Percentiles rank a stretch among this genome's conserved stretches.
phyloP scores from a whole-genome alignment of 306 rosid species.

The Acacia crassicarpa region DNA sequence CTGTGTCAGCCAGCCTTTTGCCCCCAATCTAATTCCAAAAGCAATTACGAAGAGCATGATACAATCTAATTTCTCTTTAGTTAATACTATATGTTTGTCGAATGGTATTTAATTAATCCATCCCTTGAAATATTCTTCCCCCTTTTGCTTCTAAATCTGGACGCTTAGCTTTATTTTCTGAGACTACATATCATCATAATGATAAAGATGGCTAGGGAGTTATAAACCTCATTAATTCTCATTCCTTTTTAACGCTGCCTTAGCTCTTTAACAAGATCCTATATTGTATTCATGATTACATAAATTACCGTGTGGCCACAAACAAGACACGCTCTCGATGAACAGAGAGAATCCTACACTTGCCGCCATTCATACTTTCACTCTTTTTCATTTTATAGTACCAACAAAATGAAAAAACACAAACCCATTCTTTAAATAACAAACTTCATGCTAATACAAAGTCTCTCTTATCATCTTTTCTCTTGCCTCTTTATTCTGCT shows the following conservation, averaged over 20 bases:
- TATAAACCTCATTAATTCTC: neutral
- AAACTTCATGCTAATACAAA: too few species aligned
- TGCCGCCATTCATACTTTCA: neutral
- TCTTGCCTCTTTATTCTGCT: neutral
- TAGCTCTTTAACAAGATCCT: neutral
- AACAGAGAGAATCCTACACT: neutral
- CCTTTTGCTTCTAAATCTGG: neutral
- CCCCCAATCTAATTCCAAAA: neutral
- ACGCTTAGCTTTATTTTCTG: neutral
- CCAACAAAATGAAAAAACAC: neutral
- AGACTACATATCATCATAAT: neutral
- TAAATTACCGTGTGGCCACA: neutral
- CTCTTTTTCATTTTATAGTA: neutral
- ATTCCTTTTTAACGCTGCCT: neutral
- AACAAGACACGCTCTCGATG: neutral
- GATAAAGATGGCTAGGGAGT: neutral
- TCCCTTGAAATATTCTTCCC: neutral
- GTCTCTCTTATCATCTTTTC: neutral
- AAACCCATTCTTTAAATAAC: neutral
- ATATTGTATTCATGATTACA: neutral
- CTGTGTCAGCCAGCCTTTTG: neutral
- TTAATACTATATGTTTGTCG: neutral
- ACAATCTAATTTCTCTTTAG: neutral
- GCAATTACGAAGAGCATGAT: neutral
- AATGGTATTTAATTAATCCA: neutral